Percentiles rank a stretch among this genome's conserved stretches.
Conservation (phyloP, 768 basidiomycete genomes). For the Termitomyces heimii region DNA sequence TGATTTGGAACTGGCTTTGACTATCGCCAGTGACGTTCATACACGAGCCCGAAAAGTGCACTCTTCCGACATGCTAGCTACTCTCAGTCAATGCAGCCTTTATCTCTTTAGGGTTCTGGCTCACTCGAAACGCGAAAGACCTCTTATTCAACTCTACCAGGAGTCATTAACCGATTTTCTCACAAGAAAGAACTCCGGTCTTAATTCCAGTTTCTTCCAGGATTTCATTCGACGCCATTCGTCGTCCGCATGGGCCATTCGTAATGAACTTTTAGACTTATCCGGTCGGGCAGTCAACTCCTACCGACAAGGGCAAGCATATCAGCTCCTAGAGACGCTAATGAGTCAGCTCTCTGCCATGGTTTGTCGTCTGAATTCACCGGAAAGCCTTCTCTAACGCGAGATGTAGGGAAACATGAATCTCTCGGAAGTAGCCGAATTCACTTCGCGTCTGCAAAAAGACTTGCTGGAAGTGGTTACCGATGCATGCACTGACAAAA, state of each 20-base stretch:
- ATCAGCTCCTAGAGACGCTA: constrained; percentile 65
- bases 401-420: constrained; percentile 17
- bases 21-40: constrained; percentile 61
- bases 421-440: constrained; percentile 36
- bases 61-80: constrained; percentile 53
- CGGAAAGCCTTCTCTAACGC: constrained; percentile 1
- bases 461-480: constrained; percentile 42
- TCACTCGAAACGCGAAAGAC: constrained; percentile 34
- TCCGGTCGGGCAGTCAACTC: constrained; percentile 61
- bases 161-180: constrained; percentile 70
- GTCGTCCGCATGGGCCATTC: constrained; percentile 56
- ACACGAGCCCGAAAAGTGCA: constrained; percentile 61
- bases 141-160: constrained; percentile 51
- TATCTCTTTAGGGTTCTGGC: constrained; percentile 55
- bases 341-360: constrained; percentile 45
- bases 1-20: constrained; percentile 35
- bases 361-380: constrained; percentile 26
- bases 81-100: constrained; percentile 63
- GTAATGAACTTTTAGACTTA: constrained; percentile 51
- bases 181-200: constrained; percentile 71
- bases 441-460: constrained; percentile 45
- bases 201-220: constrained; percentile 70
- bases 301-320: constrained; percentile 71
- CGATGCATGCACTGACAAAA: constrained; percentile 41
- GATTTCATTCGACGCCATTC: constrained; percentile 72